A percentile compares a stretch with the other conserved stretches of the same genome.
Conservation (phyloP, 2,329 filamentous ascomycete species). For the Whalleya microplaca region DNA sequence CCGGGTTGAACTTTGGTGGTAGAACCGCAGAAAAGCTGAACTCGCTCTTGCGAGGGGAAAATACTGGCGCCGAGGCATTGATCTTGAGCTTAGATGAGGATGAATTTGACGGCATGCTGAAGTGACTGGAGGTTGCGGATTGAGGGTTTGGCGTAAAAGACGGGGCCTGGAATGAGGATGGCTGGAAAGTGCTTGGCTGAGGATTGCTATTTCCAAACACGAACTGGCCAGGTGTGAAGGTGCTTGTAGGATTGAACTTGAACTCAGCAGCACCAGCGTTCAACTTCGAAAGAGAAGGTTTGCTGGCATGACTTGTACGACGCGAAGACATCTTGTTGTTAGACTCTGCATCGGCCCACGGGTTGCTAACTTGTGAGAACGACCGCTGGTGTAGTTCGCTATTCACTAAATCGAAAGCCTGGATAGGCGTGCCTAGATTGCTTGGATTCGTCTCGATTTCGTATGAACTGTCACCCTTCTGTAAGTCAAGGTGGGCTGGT, state of each 20-base stretch:
- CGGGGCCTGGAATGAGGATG: constrained; percentile 50
- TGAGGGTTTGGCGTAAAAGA: constrained; percentile 41
- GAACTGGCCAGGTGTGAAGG: constrained; percentile 56
- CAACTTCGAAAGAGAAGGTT: constrained; percentile 74
- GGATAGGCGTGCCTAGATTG: constrained; percentile 67
- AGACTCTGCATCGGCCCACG: constrained; percentile 59
- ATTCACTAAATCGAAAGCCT: constrained; percentile 51
- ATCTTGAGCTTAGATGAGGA: constrained; percentile 54
- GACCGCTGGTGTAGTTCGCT: constrained; percentile 54
- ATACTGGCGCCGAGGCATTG: constrained; percentile 71
- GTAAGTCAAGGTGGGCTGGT: constrained; percentile 43
- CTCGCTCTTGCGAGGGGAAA: constrained; percentile 69
- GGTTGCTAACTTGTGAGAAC: constrained; percentile 63
- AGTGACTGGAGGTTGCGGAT: constrained; percentile 44
- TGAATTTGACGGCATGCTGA: constrained; percentile 45
- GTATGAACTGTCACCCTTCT: constrained; percentile 56
- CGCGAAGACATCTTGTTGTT: constrained; percentile 43
- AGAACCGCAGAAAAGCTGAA: constrained; percentile 60
- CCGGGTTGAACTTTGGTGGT: constrained; percentile 72
- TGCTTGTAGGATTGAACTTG: constrained; percentile 67
- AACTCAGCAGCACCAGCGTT: constrained; percentile 92
- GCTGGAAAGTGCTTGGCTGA: constrained; percentile 48
- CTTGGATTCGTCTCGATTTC: constrained; percentile 77
- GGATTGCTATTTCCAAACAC: constrained; percentile 47
- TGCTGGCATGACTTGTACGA: constrained; percentile 65